Percentiles rank a stretch among this genome's conserved stretches.
Conservation (phyloP, 2,329 filamentous ascomycete genomes). For the Penicillium sp. region DNA sequence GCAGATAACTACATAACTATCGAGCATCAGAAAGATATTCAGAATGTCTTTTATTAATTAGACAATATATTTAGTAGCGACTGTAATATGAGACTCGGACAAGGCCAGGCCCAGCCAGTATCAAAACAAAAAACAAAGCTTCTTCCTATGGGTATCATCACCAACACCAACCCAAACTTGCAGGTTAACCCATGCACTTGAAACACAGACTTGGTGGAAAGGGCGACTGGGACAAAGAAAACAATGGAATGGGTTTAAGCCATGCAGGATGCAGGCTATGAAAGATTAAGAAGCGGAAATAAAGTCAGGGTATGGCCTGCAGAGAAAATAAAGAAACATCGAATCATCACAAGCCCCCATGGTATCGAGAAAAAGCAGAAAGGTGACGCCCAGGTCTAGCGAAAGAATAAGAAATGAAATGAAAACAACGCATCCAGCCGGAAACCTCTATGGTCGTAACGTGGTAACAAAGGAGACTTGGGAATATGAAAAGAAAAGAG, state of each 20-base stretch:
- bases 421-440: slow-evolving; percentile 31
- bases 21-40: background rate
- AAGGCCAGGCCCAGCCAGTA: background rate
- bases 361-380: slow-evolving; percentile 28
- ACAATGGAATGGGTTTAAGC: slow-evolving; percentile 8
- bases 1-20: background rate
- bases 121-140: slow-evolving; percentile 8
- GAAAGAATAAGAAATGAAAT: slow-evolving; percentile 35
- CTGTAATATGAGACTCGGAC: slow-evolving; percentile 10
- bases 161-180: slow-evolving; percentile 18
- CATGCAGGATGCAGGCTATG: slow-evolving; percentile 13
- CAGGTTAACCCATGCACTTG: slow-evolving; percentile 9
- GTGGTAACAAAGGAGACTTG: slow-evolving; percentile 22
- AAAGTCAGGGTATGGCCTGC: background rate
- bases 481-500: slow-evolving; percentile 13
- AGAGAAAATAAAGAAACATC: slow-evolving; percentile 19
- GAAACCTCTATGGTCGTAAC: slow-evolving; percentile 42
- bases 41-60: slow-evolving; percentile 18
- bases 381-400: slow-evolving; percentile 35
- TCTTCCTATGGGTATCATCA: slow-evolving; percentile 23
- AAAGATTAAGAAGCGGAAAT: slow-evolving; percentile 15
- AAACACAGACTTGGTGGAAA: slow-evolving; percentile 16
- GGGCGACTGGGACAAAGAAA: background rate
- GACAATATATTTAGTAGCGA: slow-evolving; percentile 25
- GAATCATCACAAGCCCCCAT: slow-evolving; percentile 29